Evolutionary conservation across 352 stramenopile species (phyloP), one percentile per base, ranked within the genome.

Genomic region (Elongisporangium senticosum): DNA sequence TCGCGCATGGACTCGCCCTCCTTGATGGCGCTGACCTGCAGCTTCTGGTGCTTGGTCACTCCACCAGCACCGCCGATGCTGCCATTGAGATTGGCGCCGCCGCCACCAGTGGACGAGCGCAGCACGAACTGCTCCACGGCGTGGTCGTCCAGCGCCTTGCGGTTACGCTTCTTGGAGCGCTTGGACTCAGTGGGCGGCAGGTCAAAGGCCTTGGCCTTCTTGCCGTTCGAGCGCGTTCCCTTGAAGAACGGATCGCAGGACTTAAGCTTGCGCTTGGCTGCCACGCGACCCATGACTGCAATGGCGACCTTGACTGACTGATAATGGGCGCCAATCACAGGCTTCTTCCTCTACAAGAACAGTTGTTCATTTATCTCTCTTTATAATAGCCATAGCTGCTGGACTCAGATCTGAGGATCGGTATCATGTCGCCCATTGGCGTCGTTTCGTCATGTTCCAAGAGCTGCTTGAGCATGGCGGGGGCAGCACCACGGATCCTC

Each of bases 241-340:
- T 92, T 91, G 65, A 92, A 94, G 74, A 92, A 92, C 62, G 85
- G 85, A 56, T 94, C 85, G 71, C 80, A 90, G 59, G 86, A 71
- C 77, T 94, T 94, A 51, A 94, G 68, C 74, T 94, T 94, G 63
- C 82, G 80, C 74, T 94, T 94, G 49, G 69, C 71, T 37, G 64
- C 70, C 49, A 94, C 71, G 26, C 82, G 80, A 1, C 82, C 84
- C 85, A 92, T 91, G 53, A 2, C 58, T 53, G 6, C 19, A 57
- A 50, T 43, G 55, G 58, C 17, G 24, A n/a, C 28, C 28, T 39
- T 39, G 28, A 28, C 8, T 43, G 33, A 43, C 33, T 43, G 33
- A 43, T 43, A 17, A 43, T 43, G 33, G 33, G 33, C 33, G 33
- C 33, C 33, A 43, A 17, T 43, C 33, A 43, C 33, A 43, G 33